Evolutionary conservation across 768 basidiomycete species (phyloP).

Genomic region (Phanerochaete carnosa): DNA sequence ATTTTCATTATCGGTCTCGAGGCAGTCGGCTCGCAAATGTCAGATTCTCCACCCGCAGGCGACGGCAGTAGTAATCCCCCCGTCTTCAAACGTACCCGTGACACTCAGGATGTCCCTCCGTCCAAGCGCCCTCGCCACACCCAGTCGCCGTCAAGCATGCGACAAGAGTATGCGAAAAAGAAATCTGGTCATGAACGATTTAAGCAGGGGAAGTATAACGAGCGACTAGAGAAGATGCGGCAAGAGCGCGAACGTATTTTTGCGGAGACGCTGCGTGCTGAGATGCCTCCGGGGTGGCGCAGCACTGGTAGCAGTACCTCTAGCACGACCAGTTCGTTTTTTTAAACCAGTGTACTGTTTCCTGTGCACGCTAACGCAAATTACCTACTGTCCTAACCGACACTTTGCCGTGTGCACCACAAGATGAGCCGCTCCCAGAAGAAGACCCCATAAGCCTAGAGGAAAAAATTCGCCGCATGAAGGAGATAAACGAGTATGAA

Average conservation of each 20-base stretch:
- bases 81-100: background rate
- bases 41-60: background rate
- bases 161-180: background rate
- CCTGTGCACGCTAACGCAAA: background rate
- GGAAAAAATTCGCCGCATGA: constrained; percentile 13
- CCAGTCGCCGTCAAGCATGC: background rate
- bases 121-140: background rate
- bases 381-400: background rate
- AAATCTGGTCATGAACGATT: background rate
- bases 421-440: background rate
- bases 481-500: constrained; percentile 11
- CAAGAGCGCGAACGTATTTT: background rate
- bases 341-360: background rate
- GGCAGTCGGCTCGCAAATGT: no score
- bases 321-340: background rate
- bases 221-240: constrained; percentile 19
- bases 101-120: background rate
- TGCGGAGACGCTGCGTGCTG: background rate
- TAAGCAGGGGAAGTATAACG: constrained; percentile 6
- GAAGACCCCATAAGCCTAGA: constrained; percentile 16
- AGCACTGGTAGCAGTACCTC: background rate
- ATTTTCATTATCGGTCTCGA: no score
- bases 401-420: background rate
- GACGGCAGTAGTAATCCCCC: background rate
- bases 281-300: background rate